Conservation (phyloP, 768 basidiomycete species). For the Leccinum arenicola region DNA sequence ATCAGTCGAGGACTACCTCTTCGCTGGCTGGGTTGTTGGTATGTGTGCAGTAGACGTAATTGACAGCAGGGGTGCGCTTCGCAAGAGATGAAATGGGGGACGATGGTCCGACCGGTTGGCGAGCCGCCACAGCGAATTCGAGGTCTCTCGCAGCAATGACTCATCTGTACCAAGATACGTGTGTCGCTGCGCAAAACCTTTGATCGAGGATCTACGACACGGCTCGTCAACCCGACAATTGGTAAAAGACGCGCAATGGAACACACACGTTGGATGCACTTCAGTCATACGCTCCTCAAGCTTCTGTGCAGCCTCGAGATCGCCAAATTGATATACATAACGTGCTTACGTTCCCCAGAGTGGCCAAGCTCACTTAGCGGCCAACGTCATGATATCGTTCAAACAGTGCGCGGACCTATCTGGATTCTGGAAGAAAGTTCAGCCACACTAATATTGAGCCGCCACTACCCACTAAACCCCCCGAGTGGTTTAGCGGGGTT, state of each 20-base stretch:
- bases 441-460: background rate
- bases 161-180: constrained; percentile 69
- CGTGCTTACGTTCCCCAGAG: constrained; percentile 96
- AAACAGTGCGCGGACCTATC: constrained; percentile 81
- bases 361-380: constrained; percentile 73
- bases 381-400: constrained; percentile 78
- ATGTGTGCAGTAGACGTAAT: constrained; percentile 29
- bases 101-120: constrained; percentile 20
- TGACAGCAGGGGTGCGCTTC: constrained; percentile 35
- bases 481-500: no score
- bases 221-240: background rate
- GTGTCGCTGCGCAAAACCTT: constrained; percentile 86
- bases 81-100: constrained; percentile 25
- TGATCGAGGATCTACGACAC: constrained; percentile 76
- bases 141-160: constrained; percentile 85
- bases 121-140: constrained; percentile 61
- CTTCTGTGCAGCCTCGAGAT: constrained; percentile 82
- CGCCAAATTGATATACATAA: constrained; percentile 95
- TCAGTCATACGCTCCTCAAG: constrained; percentile 88
- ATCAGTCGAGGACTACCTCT: constrained; percentile 35
- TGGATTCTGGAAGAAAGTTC: background rate
- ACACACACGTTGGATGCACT: constrained; percentile 67
- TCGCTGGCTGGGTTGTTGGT: constrained; percentile 22
- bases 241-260: background rate
- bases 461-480: no score